Evolutionary conservation across 1,139 yeast species (phyloP), one percentile per base, ranked within the genome.

Genomic region (Candida anutae): DNA sequence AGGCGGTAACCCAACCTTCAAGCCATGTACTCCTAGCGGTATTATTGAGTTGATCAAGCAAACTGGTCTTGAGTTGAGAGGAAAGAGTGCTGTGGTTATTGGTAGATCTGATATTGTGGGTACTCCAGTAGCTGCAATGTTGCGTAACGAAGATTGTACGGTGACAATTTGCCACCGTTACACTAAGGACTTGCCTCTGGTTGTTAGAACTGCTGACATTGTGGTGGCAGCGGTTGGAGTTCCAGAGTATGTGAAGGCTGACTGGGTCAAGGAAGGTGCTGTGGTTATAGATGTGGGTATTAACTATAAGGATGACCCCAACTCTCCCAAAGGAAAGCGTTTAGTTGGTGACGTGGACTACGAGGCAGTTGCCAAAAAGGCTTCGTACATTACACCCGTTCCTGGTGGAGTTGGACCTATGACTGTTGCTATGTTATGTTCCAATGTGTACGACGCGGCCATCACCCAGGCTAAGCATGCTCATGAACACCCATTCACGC

Each of bases 391-490:
- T 30, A 80, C 93, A 5, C 93, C 93, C 4, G 93, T 81, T 28
- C 93, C 93, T 21, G 90, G 93, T 52, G 93, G 93, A 41, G 93
- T 81, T 40, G 93, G 93, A 22, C 93, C 93, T 41, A 81, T 81
- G 93, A 81, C 93, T 17, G 90, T 81, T 23, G 88, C 87, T 24
- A 79, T 79, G 87, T 67, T 81, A 37, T 71, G 82, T 37, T 67
- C 77, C 28, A 81, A 81, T 44, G 82, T 81, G 4, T 60, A 73
- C 33, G 62, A 65, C 35, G 80, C 83, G 26, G 82, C 84, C n/a
- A 59, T 74, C 35, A 48, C 70, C 43, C 66, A 69, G 50, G 69
- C 71, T 26, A 55, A 64, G 40, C 54, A 50, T 28, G 70, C 69
- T 12, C 73, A 67, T 37, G 58, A 57, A 38, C 69, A 63, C 37